Percentiles rank a stretch among this genome's conserved stretches.
These are phyloP conservation scores for Leccinellum rugosiceps DNA, from an alignment of 768 basidiomycete species.

Conservation along the genomic window DNA sequence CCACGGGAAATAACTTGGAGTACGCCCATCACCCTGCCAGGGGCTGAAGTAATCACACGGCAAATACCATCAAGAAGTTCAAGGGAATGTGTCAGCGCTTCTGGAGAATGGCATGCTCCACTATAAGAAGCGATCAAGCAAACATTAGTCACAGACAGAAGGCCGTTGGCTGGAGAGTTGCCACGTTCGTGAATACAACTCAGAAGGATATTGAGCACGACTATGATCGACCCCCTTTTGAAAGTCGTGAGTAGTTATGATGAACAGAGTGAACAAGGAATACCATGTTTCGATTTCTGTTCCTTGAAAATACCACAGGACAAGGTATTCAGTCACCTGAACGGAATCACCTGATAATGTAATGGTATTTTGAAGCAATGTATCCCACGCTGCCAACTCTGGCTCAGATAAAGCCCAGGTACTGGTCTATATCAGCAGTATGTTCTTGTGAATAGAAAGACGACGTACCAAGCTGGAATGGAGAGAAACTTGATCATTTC, in stretches of 20 bases:
- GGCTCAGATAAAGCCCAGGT: slow-evolving; percentile 41
- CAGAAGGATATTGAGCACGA: slow-evolving; percentile 20
- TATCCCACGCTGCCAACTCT: slow-evolving; percentile 44
- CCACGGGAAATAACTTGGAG: slow-evolving; percentile 37
- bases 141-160: slow-evolving; percentile 31
- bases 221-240: slow-evolving; percentile 20
- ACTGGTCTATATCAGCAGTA: slow-evolving; percentile 28
- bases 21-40: slow-evolving; percentile 31
- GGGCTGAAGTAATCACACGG: slow-evolving; percentile 29
- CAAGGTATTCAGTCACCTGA: slow-evolving; percentile 13
- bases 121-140: slow-evolving; percentile 36
- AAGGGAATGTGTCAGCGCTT: slow-evolving; percentile 29
- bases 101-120: slow-evolving; percentile 18
- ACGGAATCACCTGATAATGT: slow-evolving; percentile 10
- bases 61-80: slow-evolving; percentile 37
- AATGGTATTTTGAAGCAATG: slow-evolving; percentile 33
- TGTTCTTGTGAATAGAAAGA: background rate
- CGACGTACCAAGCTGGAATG: slow-evolving; percentile 46
- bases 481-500: slow-evolving; percentile 43
- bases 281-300: slow-evolving; percentile 24
- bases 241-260: slow-evolving; percentile 6
- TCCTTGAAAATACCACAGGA: slow-evolving; percentile 11
- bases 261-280: background rate
- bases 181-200: slow-evolving; percentile 4
- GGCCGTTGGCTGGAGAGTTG: slow-evolving; percentile 8